Base-by-base conservation (phyloP, 306 rosid genomes). In the Oemleria cerasiformis region DNA sequence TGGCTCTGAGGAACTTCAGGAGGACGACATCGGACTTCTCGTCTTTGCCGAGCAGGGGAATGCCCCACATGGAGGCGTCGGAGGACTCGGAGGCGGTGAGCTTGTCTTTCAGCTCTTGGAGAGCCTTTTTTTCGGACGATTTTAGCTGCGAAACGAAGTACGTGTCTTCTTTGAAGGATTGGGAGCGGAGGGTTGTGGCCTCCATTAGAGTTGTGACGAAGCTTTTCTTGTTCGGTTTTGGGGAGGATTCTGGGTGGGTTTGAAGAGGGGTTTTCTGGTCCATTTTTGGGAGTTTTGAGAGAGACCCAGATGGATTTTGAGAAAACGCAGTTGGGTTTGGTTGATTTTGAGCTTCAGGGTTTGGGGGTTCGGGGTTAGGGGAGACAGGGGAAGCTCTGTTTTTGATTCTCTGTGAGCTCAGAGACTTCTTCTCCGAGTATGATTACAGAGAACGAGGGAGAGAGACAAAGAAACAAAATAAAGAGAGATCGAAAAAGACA, bases 1-100 rank as follows among this genome's bases (percentile, higher is more conserved):
- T 74, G n/a, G 99, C 97, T 17, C 96, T 76, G 2, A 94, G 92
- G 16, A 94, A 94, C 78, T 94, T 94, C 63, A 94, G 68, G 80
- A 94, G 96, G 7, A 94, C 79, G 14, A 94, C 97, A 73, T 94
- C 97, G 55, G 96, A 88, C 57, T 39, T 85, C 2, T 87, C 92
- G 73, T 94, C 94, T 0, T 81, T 85, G 1, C 83, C 83, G 30
- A 87, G 76, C 0, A 94, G 86, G 5, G 92, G 81, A 75, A 89
- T 55, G 30, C 86, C 92, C 99, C 99, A 91, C 88, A 94, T 86
- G 66, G 92, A 49, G 12, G 75, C 65, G 6, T 79, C 85, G 65
- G 83, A 63, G 79, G 79, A 67, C 0, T 76, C 78, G 23, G 90
- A 78, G 38, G 83, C 55, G 0, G 43, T 3, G 72, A 94, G 86